Base-by-base conservation (phyloP, 2,329 filamentous ascomycete species). In the Nectriaceae sp. region DNA sequence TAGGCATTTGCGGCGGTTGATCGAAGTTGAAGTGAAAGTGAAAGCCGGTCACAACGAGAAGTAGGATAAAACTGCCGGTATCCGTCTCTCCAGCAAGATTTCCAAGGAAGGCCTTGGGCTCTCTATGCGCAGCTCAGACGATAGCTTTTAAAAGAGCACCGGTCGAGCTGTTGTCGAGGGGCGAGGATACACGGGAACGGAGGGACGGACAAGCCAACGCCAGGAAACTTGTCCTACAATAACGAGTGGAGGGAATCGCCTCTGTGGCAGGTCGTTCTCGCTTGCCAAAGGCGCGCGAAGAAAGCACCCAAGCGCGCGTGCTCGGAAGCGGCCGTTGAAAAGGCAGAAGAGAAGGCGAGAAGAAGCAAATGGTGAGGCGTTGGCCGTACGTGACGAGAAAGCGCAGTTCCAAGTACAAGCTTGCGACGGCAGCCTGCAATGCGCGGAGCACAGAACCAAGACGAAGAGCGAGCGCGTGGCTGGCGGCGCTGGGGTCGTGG, bases 311-410 rank as follows among this genome's bases (percentile, higher is more conserved):
- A 53, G 49, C 55, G 54, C 55, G 47, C 49, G 46, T 43, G 8
- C 33, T 48, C 44, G 40, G 44, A 24, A 43, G 41, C 40, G 46
- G 50, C 52, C 37, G 56, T 42, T n/a, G 33, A 45, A 48, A 42
- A 54, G 48, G 50, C 47, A 43, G 47, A 44, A 52, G 50, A 41
- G 55, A 54, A 52, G 36, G 49, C 52, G 36, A 37, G 53, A 57
- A 55, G 55, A 57, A 55, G 49, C 47, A 50, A 59, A 48, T 42
- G 49, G 44, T 46, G 39, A 36, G n/a, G 48, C 46, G 46, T 52
- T 20, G 22, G 42, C 42, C 26, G n/a, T n/a, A n/a, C n/a, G 52
- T 49, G 46, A 44, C 47, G 42, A 44, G 47, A 22, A 42, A 24
- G 49, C 41, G 42, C 29, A 57, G 52, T 56, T 29, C 21, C 41